phyloP scores from a whole-genome alignment of 257 asterid species.

The Solanum chiquidenum region DNA sequence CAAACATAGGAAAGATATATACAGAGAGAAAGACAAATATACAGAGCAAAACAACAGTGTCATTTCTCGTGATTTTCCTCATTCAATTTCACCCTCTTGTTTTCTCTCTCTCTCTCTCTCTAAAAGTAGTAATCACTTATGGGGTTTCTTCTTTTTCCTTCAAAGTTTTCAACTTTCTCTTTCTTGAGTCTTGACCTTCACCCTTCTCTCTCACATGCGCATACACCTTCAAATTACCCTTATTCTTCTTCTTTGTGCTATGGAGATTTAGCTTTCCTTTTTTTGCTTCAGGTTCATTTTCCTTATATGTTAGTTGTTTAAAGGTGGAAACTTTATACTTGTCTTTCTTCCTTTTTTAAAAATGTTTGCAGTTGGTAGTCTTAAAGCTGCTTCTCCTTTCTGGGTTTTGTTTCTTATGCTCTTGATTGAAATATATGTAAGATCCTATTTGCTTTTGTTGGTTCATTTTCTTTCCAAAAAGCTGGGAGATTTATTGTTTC shows the following conservation, averaged over 20 bases:
- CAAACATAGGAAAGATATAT: background rate
- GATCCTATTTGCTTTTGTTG: background rate
- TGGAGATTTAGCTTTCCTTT: background rate
- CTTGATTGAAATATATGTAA: background rate
- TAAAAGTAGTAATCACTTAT: background rate
- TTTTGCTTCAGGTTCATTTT: background rate
- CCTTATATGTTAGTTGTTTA: background rate
- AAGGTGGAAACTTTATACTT: background rate
- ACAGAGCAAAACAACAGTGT: conserved; percentile 1
- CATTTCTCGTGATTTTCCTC: conserved; percentile 13
- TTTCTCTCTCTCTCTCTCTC: background rate
- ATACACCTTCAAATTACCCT: background rate
- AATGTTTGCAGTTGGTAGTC: background rate
- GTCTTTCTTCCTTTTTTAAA: background rate
- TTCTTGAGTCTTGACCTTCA: conserved; percentile 7
- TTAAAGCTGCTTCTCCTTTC: background rate
- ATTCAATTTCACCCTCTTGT: conserved; percentile 6
- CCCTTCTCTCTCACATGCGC: conserved; percentile 12
- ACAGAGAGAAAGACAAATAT: background rate
- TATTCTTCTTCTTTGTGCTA: conserved; percentile 11
- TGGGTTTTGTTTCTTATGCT: background rate
- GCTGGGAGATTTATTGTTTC: background rate
- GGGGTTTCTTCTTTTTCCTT: background rate
- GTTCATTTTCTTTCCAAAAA: background rate
- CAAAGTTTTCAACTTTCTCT: conserved; percentile 3